Evolutionary conservation across 768 basidiomycete genomes (phyloP), one percentile per base, ranked within the genome.

Genomic region (Amanita brunnescens): DNA sequence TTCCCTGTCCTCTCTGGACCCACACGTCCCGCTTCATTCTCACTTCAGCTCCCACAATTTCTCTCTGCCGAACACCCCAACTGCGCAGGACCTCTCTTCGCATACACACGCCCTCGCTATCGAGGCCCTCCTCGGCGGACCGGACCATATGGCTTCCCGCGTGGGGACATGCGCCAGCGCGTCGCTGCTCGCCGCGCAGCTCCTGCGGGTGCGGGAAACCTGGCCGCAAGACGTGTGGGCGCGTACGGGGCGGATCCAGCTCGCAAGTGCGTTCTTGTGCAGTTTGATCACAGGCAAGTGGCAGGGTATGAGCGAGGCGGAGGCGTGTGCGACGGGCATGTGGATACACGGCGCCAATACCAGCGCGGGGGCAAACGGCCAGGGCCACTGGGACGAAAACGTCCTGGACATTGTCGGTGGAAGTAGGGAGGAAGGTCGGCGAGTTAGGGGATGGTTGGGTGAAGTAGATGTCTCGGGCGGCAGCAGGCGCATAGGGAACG

Each of bases 361-460:
- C 2, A 67, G 58, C 39, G 54, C 61, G 2, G 50, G 62, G 32
- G 51, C 51, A 3, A 46, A 47, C 2, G 51, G 65, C n/a, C 71
- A 71, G 38, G 75, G 79, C 0, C 75, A 80, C 54, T 91, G 90
- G 90, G 89, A 91, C 55, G 87, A 89, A 47, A 78, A 72, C 5
- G 78, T 87, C 13, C 67, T 91, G 48, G 86, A 90, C 58, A 81
- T 89, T 51, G 78, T 91, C 18, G 86, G 83, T 34, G 87, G 89
- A 0, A 81, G 78, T 53, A 67, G 80, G 47, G 87, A 89, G 55
- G 87, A 87, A 58, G 87, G 81, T 2, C 68, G 81, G 57, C 70
- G 81, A 40, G 81, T 91, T 39, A 74, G 84, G 57, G 78, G 78
- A 3, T 88, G 88, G 86, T 69, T 92, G 5, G 90, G 89, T n/a